Evolutionary conservation across 1,284 basidiomycete species (phyloP).

Genomic region (Ustilago trichophora): DNA sequence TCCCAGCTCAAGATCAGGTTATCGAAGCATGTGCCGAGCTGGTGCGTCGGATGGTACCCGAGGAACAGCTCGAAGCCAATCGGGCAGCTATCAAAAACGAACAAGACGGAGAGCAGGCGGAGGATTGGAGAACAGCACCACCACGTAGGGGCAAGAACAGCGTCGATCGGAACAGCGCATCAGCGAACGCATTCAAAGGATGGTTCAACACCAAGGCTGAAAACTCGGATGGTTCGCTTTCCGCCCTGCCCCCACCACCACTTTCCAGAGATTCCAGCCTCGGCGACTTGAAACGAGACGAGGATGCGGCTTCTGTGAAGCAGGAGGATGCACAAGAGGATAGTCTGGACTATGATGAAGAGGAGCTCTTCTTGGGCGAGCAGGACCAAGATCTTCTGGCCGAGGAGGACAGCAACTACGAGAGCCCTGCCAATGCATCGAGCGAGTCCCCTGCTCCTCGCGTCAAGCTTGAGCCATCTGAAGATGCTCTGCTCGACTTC

Average conservation of each 20-base stretch:
- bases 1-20: conserved; percentile 91
- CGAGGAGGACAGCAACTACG: conserved; percentile 27
- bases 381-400: conserved; percentile 7
- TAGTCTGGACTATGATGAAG: conserved; percentile 49
- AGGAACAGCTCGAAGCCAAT: conserved; percentile 19
- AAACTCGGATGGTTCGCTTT: conserved; percentile 10
- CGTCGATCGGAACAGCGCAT: conserved; percentile 27
- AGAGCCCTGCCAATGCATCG: conserved; percentile 1
- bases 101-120: conserved; percentile 64
- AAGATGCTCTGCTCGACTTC: conserved; percentile 29
- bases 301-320: conserved; percentile 62
- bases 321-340: conserved; percentile 52
- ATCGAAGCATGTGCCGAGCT: conserved; percentile 89
- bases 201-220: conserved; percentile 41
- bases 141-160: conserved; percentile 53
- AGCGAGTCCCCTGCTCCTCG: conserved; percentile 6
- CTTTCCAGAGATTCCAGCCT: neutral
- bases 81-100: conserved; percentile 11
- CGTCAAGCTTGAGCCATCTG: conserved; percentile 32
- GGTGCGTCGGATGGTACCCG: conserved; percentile 68
- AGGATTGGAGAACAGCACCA: conserved; percentile 54
- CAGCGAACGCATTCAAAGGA: conserved; percentile 54
- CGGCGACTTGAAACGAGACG: conserved; percentile 66
- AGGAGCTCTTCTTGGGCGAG: conserved; percentile 30
- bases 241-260: conserved; percentile 4